Conservation (phyloP, 1,139 yeast genomes). For the Kazachstania sp. region DNA sequence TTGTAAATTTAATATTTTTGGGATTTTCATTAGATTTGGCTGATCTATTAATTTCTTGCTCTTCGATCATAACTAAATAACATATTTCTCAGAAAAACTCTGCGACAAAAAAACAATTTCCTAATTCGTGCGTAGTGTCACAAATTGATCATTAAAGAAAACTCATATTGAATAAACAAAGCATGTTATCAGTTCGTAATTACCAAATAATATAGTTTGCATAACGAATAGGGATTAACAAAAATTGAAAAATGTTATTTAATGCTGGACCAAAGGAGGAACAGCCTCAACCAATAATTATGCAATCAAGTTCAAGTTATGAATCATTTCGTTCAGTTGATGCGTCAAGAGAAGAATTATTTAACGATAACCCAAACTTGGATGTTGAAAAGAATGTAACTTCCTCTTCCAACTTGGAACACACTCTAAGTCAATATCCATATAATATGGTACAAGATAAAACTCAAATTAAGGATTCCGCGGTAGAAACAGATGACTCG, state of each 20-base stretch:
- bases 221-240: no score
- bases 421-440: background rate
- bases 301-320: slow-evolving; percentile 1
- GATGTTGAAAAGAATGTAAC: background rate
- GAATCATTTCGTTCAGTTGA: slow-evolving; percentile 4
- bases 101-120: no score
- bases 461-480: background rate
- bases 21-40: no score
- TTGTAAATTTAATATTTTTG: no score
- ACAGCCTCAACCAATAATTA: background rate
- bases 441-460: background rate
- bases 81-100: no score
- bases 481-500: background rate
- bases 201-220: no score
- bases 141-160: background rate
- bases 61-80: no score
- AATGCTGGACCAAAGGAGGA: background rate
- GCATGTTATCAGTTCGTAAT: no score
- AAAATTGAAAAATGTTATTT: background rate
- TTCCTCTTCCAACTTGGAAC: background rate
- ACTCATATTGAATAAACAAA: background rate
- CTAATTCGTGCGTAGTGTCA: background rate
- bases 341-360: background rate
- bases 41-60: no score
- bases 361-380: background rate